Conservation (phyloP, 1,284 basidiomycete species). For the Pholiota adiposa region DNA sequence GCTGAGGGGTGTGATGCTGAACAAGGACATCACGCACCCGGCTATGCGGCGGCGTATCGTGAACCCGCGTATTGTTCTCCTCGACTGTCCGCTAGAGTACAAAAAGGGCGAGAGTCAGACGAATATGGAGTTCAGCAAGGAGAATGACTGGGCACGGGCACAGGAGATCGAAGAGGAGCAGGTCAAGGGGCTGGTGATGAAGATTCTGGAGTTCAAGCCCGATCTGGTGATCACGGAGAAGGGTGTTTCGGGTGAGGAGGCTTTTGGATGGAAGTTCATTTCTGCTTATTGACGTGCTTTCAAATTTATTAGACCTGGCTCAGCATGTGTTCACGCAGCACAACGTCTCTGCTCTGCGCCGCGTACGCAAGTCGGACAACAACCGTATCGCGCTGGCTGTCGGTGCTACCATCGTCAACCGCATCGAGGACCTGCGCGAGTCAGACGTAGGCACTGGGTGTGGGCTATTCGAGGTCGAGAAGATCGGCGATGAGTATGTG, state of each 20-base stretch:
- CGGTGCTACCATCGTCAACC: conserved; percentile 96
- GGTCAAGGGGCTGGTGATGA: conserved; percentile 87
- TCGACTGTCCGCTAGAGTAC: conserved; percentile 98
- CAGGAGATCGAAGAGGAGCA: conserved; percentile 98
- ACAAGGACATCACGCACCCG: conserved; percentile 99
- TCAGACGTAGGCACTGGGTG: conserved; percentile 92
- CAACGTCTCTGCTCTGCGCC: conserved; percentile 90
- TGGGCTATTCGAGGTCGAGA: conserved; percentile 95
- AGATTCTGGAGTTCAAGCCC: conserved; percentile 92
- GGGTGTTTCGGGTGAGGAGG: conserved; percentile 91
- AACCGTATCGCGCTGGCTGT: conserved; percentile 97
- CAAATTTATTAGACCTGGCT: conserved; percentile 73
- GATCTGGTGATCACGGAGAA: conserved; percentile 98
- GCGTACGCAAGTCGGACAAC: conserved; percentile 98
- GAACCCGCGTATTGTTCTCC: conserved; percentile 88
- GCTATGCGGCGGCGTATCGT: conserved; percentile 94
- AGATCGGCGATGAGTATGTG: conserved; percentile 94
- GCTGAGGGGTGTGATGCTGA: conserved; percentile 92
- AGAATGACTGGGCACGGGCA: conserved; percentile 91
- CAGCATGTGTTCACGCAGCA: conserved; percentile 92
- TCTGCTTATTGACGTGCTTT: neutral
- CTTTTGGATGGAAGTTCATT: too few relatives aligned
- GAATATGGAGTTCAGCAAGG: conserved; percentile 97
- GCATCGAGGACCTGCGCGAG: conserved; percentile 93
- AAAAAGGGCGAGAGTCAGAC: conserved; percentile 99